These are phyloP conservation scores for Komagataella kurtzmanii DNA, from an alignment of 805 yeast genomes.

Conservation along the genomic window DNA sequence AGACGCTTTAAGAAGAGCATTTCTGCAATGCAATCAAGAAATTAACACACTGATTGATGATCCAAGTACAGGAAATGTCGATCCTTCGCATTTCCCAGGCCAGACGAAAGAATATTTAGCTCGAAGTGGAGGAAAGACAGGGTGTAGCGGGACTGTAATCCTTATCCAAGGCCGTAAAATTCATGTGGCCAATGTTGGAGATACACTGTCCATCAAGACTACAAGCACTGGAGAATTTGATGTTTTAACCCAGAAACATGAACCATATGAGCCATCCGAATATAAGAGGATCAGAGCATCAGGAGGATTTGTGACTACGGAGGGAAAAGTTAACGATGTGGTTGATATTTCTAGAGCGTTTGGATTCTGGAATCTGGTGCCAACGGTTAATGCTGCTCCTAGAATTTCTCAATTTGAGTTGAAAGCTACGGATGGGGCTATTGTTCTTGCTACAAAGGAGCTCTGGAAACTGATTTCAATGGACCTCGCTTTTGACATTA, in stretches of 20 bases:
- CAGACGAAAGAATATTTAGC: slow-evolving; percentile 38
- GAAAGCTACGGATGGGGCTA: slow-evolving; percentile 64
- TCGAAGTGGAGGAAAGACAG: slow-evolving; percentile 61
- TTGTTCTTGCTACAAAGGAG: slow-evolving; percentile 72
- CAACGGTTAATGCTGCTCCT: slow-evolving; percentile 85
- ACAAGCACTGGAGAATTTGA: slow-evolving; percentile 69
- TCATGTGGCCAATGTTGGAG: slow-evolving; percentile 86
- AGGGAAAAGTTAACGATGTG: slow-evolving; percentile 75
- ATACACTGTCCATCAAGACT: slow-evolving; percentile 69
- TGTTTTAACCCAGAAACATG: slow-evolving; percentile 66
- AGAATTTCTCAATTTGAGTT: slow-evolving; percentile 50
- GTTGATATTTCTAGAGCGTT: slow-evolving; percentile 81
- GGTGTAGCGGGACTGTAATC: slow-evolving; percentile 74
- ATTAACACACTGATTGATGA: slow-evolving; percentile 47
- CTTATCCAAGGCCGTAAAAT: slow-evolving; percentile 60
- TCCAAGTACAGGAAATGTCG: slow-evolving; percentile 22
- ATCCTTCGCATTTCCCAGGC: slow-evolving; percentile 38
- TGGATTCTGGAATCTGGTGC: slow-evolving; percentile 76
- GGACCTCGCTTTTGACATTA: slow-evolving; percentile 83
- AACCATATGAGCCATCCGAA: slow-evolving; percentile 66
- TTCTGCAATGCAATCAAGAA: slow-evolving; percentile 68
- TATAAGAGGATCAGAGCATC: slow-evolving; percentile 80
- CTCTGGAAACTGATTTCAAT: slow-evolving; percentile 77
- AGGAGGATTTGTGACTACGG: slow-evolving; percentile 82
- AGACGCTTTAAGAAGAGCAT: slow-evolving; percentile 74